A percentile compares a stretch with the other conserved stretches of the same genome.
phyloP scores from a whole-genome alignment of 2,329 filamentous ascomycete species.

The Endoconidiophora laricicola region DNA sequence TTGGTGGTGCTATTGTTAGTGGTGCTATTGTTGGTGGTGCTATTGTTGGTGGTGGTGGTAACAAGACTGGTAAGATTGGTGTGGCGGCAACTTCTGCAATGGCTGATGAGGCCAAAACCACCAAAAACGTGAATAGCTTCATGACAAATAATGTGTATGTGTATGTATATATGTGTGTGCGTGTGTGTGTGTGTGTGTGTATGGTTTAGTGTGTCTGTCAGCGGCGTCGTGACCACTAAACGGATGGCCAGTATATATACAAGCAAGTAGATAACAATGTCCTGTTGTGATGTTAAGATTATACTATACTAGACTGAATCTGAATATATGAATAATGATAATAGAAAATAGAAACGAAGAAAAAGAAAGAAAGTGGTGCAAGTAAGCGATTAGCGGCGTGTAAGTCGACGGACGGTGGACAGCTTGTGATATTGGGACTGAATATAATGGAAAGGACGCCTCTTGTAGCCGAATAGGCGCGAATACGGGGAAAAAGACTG shows the following conservation, averaged over 20 bases:
- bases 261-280: not conserved
- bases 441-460: too few relatives aligned
- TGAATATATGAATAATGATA: too few relatives aligned
- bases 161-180: not conserved
- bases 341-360: too few relatives aligned
- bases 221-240: not conserved
- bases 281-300: too few relatives aligned
- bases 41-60: not conserved
- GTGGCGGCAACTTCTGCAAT: constrained; percentile 1
- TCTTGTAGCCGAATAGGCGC: too few relatives aligned
- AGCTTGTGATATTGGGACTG: too few relatives aligned
- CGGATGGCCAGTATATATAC: not conserved
- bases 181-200: not conserved
- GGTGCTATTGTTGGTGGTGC: not conserved
- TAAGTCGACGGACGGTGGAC: too few relatives aligned
- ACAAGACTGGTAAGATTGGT: not conserved
- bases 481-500: too few relatives aligned
- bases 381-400: too few relatives aligned
- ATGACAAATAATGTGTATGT: not conserved
- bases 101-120: not conserved
- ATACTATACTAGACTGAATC: too few relatives aligned
- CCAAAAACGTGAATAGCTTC: not conserved
- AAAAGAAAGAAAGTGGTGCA: too few relatives aligned
- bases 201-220: too few relatives aligned
- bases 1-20: not conserved